These are phyloP conservation scores for Aaosphaeria pasadenensis DNA, from an alignment of 2,329 filamentous ascomycete genomes.

Conservation along the genomic window DNA sequence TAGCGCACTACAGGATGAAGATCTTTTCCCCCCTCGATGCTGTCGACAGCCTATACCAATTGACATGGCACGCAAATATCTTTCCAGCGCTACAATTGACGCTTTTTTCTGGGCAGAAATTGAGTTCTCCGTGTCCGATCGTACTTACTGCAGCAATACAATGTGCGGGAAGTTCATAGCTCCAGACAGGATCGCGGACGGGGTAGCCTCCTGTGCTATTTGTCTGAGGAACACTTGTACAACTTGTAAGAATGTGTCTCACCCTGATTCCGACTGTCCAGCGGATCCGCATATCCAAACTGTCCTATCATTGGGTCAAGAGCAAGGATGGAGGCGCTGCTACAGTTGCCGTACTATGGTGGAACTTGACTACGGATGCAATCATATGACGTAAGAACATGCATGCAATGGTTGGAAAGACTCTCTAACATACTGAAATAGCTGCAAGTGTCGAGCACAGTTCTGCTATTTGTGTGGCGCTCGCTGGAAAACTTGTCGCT, in stretches of 20 bases:
- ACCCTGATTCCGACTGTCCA: conserved; percentile 12
- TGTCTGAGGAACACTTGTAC: conserved; percentile 6
- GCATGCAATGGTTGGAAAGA: too few relatives aligned
- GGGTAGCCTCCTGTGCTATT: too few relatives aligned
- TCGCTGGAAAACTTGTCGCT: conserved; percentile 14
- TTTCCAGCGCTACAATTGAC: background rate
- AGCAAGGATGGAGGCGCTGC: conserved; percentile 13
- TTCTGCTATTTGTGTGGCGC: conserved; percentile 68
- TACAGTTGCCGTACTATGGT: conserved; percentile 11
- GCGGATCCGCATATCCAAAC: conserved; percentile 9
- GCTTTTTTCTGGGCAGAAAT: conserved; percentile 1
- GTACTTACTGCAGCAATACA: conserved; percentile 4
- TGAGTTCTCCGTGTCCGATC: background rate
- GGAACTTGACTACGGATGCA: conserved; percentile 10
- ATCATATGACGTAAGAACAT: too few relatives aligned
- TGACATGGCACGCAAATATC: conserved; percentile 52
- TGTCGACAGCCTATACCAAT: conserved; percentile 1
- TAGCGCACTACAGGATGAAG: conserved; percentile 1
- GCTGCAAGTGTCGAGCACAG: conserved; percentile 56
- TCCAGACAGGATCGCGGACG: background rate
- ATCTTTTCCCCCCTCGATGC: conserved; percentile 10
- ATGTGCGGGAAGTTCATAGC: conserved; percentile 3
- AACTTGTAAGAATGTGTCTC: conserved; percentile 12
- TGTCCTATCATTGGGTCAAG: conserved; percentile 7
- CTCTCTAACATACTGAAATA: conserved; percentile 56